These are phyloP conservation scores for Berkeleyomyces basicola DNA, from an alignment of 2,329 filamentous ascomycete genomes.

Conservation along the genomic window DNA sequence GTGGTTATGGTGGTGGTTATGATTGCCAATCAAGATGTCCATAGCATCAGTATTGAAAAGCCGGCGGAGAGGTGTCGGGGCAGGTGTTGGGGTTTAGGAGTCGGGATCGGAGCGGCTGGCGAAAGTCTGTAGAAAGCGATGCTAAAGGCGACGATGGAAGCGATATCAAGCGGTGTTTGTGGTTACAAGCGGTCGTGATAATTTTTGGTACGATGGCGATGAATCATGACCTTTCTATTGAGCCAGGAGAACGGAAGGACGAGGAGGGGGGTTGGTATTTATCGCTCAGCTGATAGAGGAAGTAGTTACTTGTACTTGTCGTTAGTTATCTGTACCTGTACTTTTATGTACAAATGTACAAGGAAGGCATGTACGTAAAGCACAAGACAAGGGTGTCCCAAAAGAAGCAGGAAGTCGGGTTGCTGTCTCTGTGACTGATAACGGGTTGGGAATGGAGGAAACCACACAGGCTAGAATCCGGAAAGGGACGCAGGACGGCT, in stretches of 20 bases:
- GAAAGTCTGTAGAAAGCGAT: too few relatives aligned
- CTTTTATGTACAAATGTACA: not conserved
- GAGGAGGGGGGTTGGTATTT: not conserved
- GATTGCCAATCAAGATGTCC: conserved; percentile 4
- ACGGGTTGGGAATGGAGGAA: not conserved
- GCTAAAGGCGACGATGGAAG: not conserved
- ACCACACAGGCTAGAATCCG: not conserved
- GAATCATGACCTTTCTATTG: not conserved
- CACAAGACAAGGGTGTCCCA: not conserved
- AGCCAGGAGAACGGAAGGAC: not conserved
- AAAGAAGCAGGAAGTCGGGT: not conserved
- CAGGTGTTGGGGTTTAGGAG: not conserved
- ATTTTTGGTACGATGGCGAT: not conserved
- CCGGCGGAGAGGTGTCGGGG: not conserved
- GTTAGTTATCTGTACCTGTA: not conserved
- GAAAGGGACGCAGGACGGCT: too few relatives aligned
- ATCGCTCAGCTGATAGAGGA: not conserved
- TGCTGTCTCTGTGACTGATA: not conserved
- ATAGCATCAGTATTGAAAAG: not conserved
- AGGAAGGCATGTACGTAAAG: not conserved
- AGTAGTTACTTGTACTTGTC: too few relatives aligned
- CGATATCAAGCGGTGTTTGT: not conserved
- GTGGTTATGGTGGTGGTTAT: not conserved
- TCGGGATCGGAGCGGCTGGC: not conserved
- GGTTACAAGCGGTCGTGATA: not conserved